phyloP scores from a whole-genome alignment of 2,329 filamentous ascomycete species.

The Aspergillus udagawae region DNA sequence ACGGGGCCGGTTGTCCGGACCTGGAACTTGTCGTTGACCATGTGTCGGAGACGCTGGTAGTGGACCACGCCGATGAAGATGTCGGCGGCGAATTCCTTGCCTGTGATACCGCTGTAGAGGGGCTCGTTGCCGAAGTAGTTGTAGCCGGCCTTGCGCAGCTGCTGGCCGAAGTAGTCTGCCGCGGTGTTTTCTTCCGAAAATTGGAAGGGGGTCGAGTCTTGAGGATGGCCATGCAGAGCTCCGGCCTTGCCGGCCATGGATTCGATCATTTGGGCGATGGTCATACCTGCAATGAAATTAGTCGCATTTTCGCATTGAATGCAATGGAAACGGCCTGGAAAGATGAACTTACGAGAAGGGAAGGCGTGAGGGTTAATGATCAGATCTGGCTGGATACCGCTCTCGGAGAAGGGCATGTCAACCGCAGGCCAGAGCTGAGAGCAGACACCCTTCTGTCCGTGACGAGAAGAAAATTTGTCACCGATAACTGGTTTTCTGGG shows the following conservation, averaged over 20 bases:
- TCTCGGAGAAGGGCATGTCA: slow-evolving; percentile 96
- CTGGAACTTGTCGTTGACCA: slow-evolving; percentile 99
- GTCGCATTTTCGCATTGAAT: slow-evolving; percentile 1
- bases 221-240: slow-evolving; percentile 88
- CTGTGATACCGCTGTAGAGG: slow-evolving; percentile 96
- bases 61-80: slow-evolving; percentile 97
- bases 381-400: slow-evolving; percentile 91
- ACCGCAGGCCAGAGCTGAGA: slow-evolving; percentile 92
- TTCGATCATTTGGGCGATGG: slow-evolving; percentile 98
- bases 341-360: slow-evolving; percentile 65
- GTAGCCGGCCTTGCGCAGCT: slow-evolving; percentile 91
- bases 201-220: slow-evolving; percentile 92
- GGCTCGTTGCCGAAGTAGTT: slow-evolving; percentile 98
- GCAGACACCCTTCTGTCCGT: slow-evolving; percentile 95
- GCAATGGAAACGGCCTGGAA: background rate
- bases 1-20: slow-evolving; percentile 93
- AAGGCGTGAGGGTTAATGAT: slow-evolving; percentile 99
- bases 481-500: slow-evolving; percentile 89
- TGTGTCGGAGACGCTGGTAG: slow-evolving; percentile 96
- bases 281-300: slow-evolving; percentile 59
- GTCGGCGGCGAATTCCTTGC: slow-evolving; percentile 86
- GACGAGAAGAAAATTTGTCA: slow-evolving; percentile 98
- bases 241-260: slow-evolving; percentile 93
- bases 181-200: slow-evolving; percentile 92
- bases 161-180: slow-evolving; percentile 91